These are phyloP conservation scores for Eleusine coracana DNA, from an alignment of 176 grass and related monocot species.

Conservation along the genomic window DNA sequence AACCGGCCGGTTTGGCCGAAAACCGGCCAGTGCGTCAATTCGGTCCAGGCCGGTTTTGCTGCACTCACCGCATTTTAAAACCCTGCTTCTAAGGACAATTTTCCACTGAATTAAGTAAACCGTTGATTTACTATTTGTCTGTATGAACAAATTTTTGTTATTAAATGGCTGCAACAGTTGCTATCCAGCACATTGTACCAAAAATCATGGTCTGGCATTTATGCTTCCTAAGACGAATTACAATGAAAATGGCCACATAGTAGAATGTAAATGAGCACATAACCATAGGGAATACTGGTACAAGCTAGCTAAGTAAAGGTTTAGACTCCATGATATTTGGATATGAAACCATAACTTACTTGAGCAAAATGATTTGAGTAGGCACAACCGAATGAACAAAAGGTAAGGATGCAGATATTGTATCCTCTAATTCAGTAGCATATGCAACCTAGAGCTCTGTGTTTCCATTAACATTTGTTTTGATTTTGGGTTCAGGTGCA, in stretches of 20 bases:
- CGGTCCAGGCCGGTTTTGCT: too few relatives aligned
- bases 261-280: background rate
- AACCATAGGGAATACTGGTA: background rate
- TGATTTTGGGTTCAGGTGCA: background rate
- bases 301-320: background rate
- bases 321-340: background rate
- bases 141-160: background rate
- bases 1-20: too few relatives aligned
- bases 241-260: background rate
- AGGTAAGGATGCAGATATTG: background rate
- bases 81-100: too few relatives aligned
- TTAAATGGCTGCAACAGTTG: background rate
- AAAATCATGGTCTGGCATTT: too few relatives aligned
- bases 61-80: too few relatives aligned
- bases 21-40: too few relatives aligned
- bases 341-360: background rate
- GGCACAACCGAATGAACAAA: background rate
- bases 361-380: background rate
- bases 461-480: background rate
- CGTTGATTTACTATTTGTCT: background rate
- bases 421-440: background rate
- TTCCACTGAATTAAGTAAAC: background rate
- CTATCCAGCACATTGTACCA: background rate
- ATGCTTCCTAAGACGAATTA: background rate
- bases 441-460: background rate